These are phyloP conservation scores for Penicillium ochrochloron DNA, from an alignment of 495 filamentous ascomycete species.

Conservation along the genomic window DNA sequence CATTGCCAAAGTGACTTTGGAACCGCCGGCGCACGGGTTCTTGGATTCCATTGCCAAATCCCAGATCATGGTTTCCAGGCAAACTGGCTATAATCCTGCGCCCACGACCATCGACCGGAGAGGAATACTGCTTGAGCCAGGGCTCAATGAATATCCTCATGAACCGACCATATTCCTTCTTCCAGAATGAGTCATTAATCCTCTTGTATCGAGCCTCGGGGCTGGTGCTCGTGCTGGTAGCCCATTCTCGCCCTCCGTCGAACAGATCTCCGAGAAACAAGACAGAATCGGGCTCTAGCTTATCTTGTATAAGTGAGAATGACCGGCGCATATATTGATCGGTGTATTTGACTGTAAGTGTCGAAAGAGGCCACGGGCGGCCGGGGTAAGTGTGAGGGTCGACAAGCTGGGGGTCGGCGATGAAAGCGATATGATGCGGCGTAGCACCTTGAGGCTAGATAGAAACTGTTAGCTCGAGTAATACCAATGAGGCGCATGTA, in stretches of 20 bases:
- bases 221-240: slow-evolving; percentile 65
- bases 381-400: slow-evolving; percentile 97
- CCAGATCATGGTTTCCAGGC: slow-evolving; percentile 97
- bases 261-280: slow-evolving; percentile 95
- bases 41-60: slow-evolving; percentile 85
- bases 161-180: slow-evolving; percentile 81
- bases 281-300: slow-evolving; percentile 77
- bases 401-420: slow-evolving; percentile 97
- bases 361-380: slow-evolving; percentile 84
- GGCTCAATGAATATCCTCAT: slow-evolving; percentile 74
- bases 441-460: slow-evolving; percentile 70
- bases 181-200: slow-evolving; percentile 80
- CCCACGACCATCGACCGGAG: slow-evolving; percentile 41
- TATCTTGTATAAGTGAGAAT: slow-evolving; percentile 70
- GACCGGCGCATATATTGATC: slow-evolving; percentile 86
- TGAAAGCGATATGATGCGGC: slow-evolving; percentile 84
- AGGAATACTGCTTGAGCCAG: slow-evolving; percentile 53
- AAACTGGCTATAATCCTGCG: slow-evolving; percentile 78
- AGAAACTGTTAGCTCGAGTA: slow-evolving; percentile 14
- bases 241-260: slow-evolving; percentile 96
- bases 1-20: slow-evolving; percentile 84
- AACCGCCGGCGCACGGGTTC: slow-evolving; percentile 78
- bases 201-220: slow-evolving; percentile 72
- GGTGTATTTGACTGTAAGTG: slow-evolving; percentile 78
- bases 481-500: not conserved